Conservation (phyloP, 192 early-diverging fungal species). For the Coemansia sp. region DNA sequence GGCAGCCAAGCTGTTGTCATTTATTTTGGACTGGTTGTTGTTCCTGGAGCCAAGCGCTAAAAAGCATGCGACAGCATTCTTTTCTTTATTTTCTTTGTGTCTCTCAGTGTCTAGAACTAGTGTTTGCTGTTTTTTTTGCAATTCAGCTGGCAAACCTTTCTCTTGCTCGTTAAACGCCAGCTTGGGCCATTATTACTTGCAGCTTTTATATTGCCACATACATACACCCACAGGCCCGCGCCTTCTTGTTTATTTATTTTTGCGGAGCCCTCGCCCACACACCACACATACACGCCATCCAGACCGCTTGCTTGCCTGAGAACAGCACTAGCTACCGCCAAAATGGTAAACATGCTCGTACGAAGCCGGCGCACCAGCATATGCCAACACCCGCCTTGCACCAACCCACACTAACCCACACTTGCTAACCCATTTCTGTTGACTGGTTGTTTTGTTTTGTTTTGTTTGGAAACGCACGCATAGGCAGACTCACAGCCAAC, state of each 20-base stretch:
- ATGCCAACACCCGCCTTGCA: neutral
- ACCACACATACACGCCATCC: neutral
- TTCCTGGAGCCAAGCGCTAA: neutral
- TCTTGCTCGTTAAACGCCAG: too few species aligned
- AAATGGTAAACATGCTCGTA: neutral
- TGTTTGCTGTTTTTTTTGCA: neutral
- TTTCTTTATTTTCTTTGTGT: neutral
- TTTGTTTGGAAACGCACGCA: neutral
- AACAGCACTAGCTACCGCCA: neutral
- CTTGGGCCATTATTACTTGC: neutral
- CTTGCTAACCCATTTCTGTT: too few species aligned
- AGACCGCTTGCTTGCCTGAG: neutral
- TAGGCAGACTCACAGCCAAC: slow-evolving; percentile 5
- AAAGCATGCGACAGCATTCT: neutral
- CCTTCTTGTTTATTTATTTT: neutral
- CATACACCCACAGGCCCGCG: neutral
- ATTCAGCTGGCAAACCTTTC: neutral
- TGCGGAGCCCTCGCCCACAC: neutral
- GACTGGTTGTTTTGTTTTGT: too few species aligned
- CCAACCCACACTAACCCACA: neutral
- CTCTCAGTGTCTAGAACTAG: neutral
- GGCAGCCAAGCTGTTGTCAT: neutral
- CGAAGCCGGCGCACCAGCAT: neutral
- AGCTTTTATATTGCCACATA: neutral
- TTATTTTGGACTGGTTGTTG: slow-evolving; percentile 1